phyloP scores from a whole-genome alignment of 257 asterid genomes.

The Solanum bulbocastanum region DNA sequence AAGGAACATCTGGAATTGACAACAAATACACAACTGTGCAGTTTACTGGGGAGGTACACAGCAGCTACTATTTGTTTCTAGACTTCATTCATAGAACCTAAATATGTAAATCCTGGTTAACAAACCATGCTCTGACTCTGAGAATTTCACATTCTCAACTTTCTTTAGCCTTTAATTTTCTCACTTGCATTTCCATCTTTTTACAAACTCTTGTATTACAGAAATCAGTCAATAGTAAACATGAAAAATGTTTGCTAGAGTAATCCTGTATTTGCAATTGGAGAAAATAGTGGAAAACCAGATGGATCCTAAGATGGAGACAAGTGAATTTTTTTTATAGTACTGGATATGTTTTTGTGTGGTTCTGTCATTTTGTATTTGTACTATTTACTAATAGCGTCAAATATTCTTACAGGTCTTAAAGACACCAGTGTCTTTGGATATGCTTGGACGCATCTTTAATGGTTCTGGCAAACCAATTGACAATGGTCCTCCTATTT shows the following conservation, averaged over 20 bases:
- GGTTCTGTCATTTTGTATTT: background rate
- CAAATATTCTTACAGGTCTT: slow-evolving; percentile 20
- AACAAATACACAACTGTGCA: slow-evolving; percentile 93
- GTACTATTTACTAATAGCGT: background rate
- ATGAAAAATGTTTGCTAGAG: background rate
- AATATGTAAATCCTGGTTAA: background rate
- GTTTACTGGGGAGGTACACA: slow-evolving; percentile 86
- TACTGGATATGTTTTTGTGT: background rate
- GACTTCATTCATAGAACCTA: background rate
- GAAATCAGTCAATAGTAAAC: background rate
- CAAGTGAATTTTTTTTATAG: background rate
- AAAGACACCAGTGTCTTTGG: slow-evolving; percentile 41
- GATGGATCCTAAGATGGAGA: background rate
- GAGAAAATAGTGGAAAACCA: background rate
- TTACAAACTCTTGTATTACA: background rate
- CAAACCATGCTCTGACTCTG: background rate
- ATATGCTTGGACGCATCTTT: slow-evolving; percentile 49
- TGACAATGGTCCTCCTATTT: slow-evolving; percentile 96
- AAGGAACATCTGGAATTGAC: slow-evolving; percentile 98
- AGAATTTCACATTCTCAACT: background rate
- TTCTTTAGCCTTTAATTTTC: background rate
- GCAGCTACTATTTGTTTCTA: background rate
- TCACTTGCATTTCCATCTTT: background rate
- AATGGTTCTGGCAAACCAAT: slow-evolving; percentile 68
- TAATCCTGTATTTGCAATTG: background rate